Evolutionary conservation across 371 early-diverging fungal species (phyloP).

Genomic region (Haplosporangium sp.): DNA sequence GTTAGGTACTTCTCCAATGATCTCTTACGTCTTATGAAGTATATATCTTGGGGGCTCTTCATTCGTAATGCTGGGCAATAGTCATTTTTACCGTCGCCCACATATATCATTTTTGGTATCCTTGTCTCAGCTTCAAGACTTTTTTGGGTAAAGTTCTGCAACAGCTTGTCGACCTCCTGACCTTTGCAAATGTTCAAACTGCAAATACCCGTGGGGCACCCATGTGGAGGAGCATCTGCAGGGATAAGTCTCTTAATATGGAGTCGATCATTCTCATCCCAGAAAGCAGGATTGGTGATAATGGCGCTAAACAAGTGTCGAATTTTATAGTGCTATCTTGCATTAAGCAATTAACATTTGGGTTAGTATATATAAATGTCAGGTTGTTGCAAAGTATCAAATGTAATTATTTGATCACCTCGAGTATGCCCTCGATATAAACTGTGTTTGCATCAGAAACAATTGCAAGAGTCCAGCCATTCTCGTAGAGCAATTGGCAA

Average conservation of each 20-base stretch:
- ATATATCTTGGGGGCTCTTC: constrained; percentile 15
- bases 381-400: no score
- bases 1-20: constrained; percentile 34
- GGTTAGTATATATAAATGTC: no score
- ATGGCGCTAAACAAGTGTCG: constrained; percentile 37
- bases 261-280: constrained; percentile 34
- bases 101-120: constrained; percentile 31
- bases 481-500: constrained; percentile 26
- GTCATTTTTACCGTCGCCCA: constrained; percentile 51
- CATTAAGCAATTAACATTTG: background rate
- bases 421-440: constrained; percentile 46
- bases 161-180: constrained; percentile 35
- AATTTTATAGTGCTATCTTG: constrained; percentile 32
- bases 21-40: constrained; percentile 34
- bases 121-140: background rate
- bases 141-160: background rate
- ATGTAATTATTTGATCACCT: constrained; percentile 14
- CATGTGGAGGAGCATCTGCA: constrained; percentile 30
- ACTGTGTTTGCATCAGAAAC: constrained; percentile 46
- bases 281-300: constrained; percentile 43
- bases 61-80: constrained; percentile 50
- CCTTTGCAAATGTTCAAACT: constrained; percentile 51
- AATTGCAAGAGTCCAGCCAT: constrained; percentile 43
- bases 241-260: constrained; percentile 37
- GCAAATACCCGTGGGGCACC: constrained; percentile 33